phyloP scores from a whole-genome alignment of 805 yeast genomes.

The Pichia sporocuriosa region DNA sequence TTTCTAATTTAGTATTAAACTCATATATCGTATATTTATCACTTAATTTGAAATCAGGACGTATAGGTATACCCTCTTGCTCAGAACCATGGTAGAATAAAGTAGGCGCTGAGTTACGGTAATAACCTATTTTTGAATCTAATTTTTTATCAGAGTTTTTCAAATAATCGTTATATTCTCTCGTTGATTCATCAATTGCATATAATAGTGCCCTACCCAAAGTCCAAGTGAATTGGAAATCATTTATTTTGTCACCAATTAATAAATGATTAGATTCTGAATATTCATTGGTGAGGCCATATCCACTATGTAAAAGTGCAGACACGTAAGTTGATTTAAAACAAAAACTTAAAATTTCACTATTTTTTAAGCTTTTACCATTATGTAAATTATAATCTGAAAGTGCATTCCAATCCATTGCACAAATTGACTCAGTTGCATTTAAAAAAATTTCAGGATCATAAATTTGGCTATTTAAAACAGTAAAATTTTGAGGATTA shows the following conservation, averaged over 20 bases:
- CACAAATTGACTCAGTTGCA: slow-evolving; percentile 43
- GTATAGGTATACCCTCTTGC: slow-evolving; percentile 28
- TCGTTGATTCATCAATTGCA: slow-evolving; percentile 44
- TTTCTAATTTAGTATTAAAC: background rate
- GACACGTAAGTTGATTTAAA: slow-evolving; percentile 57
- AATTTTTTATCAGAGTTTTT: background rate
- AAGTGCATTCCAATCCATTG: slow-evolving; percentile 29
- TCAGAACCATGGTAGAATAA: slow-evolving; percentile 51
- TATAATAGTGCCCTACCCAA: slow-evolving; percentile 69
- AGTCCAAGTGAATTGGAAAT: slow-evolving; percentile 89
- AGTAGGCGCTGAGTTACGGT: slow-evolving; percentile 41
- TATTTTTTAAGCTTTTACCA: slow-evolving; percentile 28
- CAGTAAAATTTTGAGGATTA: slow-evolving; percentile 9
- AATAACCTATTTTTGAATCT: slow-evolving; percentile 36
- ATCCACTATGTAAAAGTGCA: slow-evolving; percentile 50
- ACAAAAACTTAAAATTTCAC: slow-evolving; percentile 48
- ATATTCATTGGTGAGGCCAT: slow-evolving; percentile 51
- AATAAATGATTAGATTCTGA: slow-evolving; percentile 26
- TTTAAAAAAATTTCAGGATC: slow-evolving; percentile 38
- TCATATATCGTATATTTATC: slow-evolving; percentile 15
- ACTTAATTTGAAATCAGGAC: slow-evolving; percentile 37
- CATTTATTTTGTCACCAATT: slow-evolving; percentile 58
- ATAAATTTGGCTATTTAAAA: slow-evolving; percentile 31
- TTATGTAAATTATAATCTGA: slow-evolving; percentile 10
- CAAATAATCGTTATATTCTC: background rate